Percentiles rank a stretch among this genome's conserved stretches.
Conservation (phyloP, 1,284 basidiomycete genomes). For the Coniophora puteana region DNA sequence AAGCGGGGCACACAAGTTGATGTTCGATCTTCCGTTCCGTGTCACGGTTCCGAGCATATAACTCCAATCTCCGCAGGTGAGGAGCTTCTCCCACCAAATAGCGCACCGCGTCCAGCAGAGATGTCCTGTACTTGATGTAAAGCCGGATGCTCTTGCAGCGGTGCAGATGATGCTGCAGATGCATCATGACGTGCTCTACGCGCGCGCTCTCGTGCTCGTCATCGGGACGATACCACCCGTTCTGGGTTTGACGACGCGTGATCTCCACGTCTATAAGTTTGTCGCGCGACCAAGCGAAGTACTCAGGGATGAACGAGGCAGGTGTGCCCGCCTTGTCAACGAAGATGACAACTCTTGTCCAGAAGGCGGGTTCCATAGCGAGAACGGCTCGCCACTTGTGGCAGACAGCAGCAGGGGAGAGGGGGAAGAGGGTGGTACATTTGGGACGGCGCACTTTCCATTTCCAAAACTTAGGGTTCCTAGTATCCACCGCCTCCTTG, state of each 20-base stretch:
- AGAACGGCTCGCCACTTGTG: slow-evolving; percentile 7
- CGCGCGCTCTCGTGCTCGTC: slow-evolving; percentile 2
- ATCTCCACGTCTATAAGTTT: slow-evolving; percentile 2
- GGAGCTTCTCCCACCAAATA: too few relatives aligned
- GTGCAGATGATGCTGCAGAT: slow-evolving; percentile 3
- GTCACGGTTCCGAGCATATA: too few relatives aligned
- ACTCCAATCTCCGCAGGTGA: too few relatives aligned
- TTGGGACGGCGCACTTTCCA: too few relatives aligned
- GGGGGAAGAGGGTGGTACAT: slow-evolving; percentile 5
- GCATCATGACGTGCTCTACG: slow-evolving; percentile 1
- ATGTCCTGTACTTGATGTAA: too few relatives aligned
- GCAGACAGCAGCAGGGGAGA: slow-evolving; percentile 5
- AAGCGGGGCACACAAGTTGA: too few relatives aligned
- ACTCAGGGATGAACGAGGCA: slow-evolving; percentile 1
- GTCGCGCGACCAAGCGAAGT: slow-evolving; percentile 3
- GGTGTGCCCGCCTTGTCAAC: slow-evolving; percentile 3
- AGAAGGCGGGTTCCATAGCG: slow-evolving; percentile 3
- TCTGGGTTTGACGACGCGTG: background rate
- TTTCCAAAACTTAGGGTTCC: too few relatives aligned
- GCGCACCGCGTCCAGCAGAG: too few relatives aligned
- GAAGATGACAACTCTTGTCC: slow-evolving; percentile 9
- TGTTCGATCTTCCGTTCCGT: too few relatives aligned
- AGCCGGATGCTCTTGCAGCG: too few relatives aligned
- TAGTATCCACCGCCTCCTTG: too few relatives aligned
- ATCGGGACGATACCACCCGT: background rate